Evolutionary conservation across 495 filamentous ascomycete genomes (phyloP).

Genomic region (Neurospora sp.): DNA sequence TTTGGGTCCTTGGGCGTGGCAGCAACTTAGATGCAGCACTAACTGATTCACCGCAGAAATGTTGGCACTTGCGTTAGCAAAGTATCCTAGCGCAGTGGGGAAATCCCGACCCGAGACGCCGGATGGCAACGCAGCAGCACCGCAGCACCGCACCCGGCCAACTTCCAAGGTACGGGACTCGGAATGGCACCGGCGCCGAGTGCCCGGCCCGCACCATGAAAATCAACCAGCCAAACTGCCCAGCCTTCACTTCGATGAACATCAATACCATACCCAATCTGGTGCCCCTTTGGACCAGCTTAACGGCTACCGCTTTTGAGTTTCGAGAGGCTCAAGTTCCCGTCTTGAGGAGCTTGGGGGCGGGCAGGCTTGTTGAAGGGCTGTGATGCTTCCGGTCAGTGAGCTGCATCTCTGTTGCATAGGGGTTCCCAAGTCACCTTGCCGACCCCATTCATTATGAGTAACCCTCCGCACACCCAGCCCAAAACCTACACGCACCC

Average conservation of each 20-base stretch:
- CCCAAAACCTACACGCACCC: too few relatives aligned
- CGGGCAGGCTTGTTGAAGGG: neutral
- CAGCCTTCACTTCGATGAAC: neutral
- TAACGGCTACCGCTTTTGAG: neutral
- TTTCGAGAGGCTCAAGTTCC: neutral
- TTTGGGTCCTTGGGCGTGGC: rapidly evolving
- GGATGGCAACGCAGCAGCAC: neutral
- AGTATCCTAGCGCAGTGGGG: neutral
- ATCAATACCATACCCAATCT: neutral
- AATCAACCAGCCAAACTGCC: neutral
- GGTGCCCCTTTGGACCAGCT: neutral
- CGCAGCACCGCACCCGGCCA: neutral
- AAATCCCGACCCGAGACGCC: neutral
- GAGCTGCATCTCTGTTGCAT: neutral
- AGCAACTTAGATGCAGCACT: neutral
- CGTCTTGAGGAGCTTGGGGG: neutral
- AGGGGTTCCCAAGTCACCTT: neutral
- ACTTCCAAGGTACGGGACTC: neutral
- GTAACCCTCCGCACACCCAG: too few relatives aligned
- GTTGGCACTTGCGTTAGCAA: rapidly evolving
- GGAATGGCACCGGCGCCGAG: neutral
- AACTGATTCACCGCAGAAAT: neutral
- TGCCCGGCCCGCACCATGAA: neutral
- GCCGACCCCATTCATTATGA: too few relatives aligned
- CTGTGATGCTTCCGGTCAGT: neutral